Evolutionary conservation across 495 filamentous ascomycete genomes (phyloP).

Genomic region (Aspergillus leporis): DNA sequence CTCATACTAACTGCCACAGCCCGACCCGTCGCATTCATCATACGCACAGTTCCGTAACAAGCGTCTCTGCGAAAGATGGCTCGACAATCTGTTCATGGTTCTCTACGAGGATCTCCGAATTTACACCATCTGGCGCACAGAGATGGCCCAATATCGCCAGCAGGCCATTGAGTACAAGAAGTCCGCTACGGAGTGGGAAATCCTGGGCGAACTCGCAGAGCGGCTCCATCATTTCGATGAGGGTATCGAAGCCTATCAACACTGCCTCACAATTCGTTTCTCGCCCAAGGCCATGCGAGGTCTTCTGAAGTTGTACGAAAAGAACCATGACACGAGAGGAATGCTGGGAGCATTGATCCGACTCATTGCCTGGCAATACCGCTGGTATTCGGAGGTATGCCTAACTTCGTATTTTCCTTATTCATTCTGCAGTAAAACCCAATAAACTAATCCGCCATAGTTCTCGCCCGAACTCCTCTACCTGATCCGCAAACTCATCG

Average conservation of each 20-base stretch:
- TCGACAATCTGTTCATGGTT: constrained; percentile 99
- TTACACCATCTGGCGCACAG: constrained; percentile 98
- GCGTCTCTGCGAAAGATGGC: constrained; percentile 93
- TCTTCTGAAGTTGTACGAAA: constrained; percentile 74
- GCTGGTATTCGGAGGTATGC: constrained; percentile 92
- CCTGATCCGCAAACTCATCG: constrained; percentile 87
- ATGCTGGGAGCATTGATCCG: constrained; percentile 80
- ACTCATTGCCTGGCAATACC: constrained; percentile 94
- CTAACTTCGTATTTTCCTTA: background rate
- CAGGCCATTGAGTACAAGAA: constrained; percentile 93
- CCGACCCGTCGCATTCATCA: constrained; percentile 46
- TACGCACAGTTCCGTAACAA: constrained; percentile 88
- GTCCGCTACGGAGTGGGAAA: constrained; percentile 96
- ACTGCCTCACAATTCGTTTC: constrained; percentile 79
- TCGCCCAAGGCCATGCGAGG: constrained; percentile 88
- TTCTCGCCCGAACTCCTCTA: constrained; percentile 89
- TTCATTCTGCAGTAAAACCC: background rate
- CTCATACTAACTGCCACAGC: constrained; percentile 29
- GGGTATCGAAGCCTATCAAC: constrained; percentile 86
- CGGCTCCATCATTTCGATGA: constrained; percentile 88
- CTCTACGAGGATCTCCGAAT: constrained; percentile 96
- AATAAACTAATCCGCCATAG: constrained; percentile 45
- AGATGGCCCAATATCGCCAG: constrained; percentile 88
- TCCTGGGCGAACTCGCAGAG: constrained; percentile 89
- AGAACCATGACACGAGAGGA: constrained; percentile 68